Evolutionary conservation across 306 rosid genomes (phyloP).

Genomic region (Heteromeles arbutifolia): DNA sequence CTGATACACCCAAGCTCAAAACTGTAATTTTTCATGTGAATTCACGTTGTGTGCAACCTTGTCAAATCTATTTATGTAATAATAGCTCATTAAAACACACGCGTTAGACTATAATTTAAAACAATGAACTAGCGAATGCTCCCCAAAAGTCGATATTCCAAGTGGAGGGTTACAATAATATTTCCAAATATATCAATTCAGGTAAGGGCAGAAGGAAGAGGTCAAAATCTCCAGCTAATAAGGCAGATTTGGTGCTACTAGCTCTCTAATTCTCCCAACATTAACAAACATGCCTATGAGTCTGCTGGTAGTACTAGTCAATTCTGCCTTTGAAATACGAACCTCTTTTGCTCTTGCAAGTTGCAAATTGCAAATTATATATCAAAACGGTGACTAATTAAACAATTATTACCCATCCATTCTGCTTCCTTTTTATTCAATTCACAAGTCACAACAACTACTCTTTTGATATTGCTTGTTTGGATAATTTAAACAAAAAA

Average conservation of each 20-base stretch:
- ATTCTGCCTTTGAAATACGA: not conserved
- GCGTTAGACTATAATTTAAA: too few relatives aligned
- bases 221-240: not conserved
- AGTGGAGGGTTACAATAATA: not conserved
- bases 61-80: too few relatives aligned
- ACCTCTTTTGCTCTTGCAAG: not conserved
- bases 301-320: not conserved
- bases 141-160: not conserved
- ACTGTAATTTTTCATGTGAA: too few relatives aligned
- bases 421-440: not conserved
- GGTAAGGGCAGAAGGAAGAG: not conserved
- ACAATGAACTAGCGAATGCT: not conserved
- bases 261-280: not conserved
- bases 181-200: not conserved
- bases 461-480: not conserved
- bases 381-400: not conserved
- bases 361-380: not conserved
- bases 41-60: not conserved
- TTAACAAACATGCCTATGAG: not conserved
- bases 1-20: too few relatives aligned
- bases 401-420: not conserved
- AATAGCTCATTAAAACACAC: too few relatives aligned
- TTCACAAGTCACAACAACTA: not conserved
- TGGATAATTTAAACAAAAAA: not conserved
- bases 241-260: not conserved